These are phyloP conservation scores for Penstemon eatonii DNA, from an alignment of 257 asterid species.

Conservation along the genomic window DNA sequence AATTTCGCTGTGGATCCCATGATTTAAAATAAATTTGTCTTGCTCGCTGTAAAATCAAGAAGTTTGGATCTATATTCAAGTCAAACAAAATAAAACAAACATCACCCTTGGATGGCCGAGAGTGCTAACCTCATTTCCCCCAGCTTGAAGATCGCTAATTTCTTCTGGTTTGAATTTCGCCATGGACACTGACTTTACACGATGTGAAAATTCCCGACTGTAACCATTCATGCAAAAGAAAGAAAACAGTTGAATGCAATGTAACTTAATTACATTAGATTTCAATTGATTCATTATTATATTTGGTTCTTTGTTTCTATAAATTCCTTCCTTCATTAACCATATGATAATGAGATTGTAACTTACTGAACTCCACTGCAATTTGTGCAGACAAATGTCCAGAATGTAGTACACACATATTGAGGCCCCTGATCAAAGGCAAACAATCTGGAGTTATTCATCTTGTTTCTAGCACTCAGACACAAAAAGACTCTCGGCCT, in stretches of 20 bases:
- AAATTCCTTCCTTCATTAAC: neutral
- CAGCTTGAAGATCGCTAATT: slow-evolving; percentile 68
- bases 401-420: slow-evolving; percentile 87
- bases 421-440: slow-evolving; percentile 79
- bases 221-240: slow-evolving; percentile 14
- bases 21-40: slow-evolving; percentile 65
- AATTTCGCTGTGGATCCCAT: slow-evolving; percentile 69
- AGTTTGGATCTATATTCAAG: neutral
- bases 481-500: too few species aligned
- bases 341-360: slow-evolving; percentile 11
- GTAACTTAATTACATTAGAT: neutral
- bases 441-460: slow-evolving; percentile 4
- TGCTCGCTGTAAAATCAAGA: slow-evolving; percentile 54
- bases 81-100: neutral
- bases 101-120: slow-evolving; percentile 1
- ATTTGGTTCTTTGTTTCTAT: neutral
- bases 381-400: slow-evolving; percentile 88
- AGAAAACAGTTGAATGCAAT: slow-evolving; percentile 8
- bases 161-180: slow-evolving; percentile 81
- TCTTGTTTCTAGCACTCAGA: too few species aligned
- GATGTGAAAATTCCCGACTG: slow-evolving; percentile 90
- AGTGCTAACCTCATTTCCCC: slow-evolving; percentile 79
- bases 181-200: slow-evolving; percentile 90
- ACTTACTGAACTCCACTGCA: slow-evolving; percentile 99
- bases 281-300: neutral